Conservation (phyloP, 2,329 filamentous ascomycete species). For the Aspergillus fijiensis region DNA sequence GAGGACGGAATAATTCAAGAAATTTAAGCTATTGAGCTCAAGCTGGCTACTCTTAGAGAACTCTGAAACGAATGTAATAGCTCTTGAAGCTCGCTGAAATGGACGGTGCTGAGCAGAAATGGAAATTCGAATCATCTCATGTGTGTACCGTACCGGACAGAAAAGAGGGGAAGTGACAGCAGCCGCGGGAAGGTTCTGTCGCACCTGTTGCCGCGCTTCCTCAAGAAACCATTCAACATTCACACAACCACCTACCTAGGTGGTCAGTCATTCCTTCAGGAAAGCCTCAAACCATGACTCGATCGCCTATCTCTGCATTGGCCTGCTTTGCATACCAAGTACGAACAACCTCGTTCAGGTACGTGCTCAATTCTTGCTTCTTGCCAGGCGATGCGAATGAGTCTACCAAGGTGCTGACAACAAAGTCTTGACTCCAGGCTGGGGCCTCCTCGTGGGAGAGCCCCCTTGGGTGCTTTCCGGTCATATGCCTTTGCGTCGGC, state of each 20-base stretch:
- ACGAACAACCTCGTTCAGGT: not conserved
- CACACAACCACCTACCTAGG: not conserved
- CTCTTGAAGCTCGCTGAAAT: too few species aligned
- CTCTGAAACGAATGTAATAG: too few species aligned
- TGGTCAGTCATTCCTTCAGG: not conserved
- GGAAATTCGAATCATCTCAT: too few species aligned
- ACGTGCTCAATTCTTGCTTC: not conserved
- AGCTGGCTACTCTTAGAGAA: too few species aligned
- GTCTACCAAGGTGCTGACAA: constrained; percentile 6
- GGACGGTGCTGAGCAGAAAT: too few species aligned
- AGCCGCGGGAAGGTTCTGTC: not conserved
- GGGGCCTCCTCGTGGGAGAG: not conserved
- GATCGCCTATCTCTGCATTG: not conserved
- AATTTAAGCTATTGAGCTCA: too few species aligned
- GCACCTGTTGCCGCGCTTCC: not conserved
- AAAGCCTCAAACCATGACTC: not conserved
- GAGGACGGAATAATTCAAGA: too few species aligned
- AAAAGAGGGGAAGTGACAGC: not conserved
- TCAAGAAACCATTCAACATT: not conserved
- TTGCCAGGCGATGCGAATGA: constrained; percentile 5
- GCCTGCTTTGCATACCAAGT: constrained; percentile 1
- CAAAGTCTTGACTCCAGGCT: not conserved
- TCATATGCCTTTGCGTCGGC: not conserved
- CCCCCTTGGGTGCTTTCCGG: not conserved
- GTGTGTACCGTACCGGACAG: too few species aligned